Conservation (phyloP, 1,139 yeast species). For the Saccharomyces uvarum region DNA sequence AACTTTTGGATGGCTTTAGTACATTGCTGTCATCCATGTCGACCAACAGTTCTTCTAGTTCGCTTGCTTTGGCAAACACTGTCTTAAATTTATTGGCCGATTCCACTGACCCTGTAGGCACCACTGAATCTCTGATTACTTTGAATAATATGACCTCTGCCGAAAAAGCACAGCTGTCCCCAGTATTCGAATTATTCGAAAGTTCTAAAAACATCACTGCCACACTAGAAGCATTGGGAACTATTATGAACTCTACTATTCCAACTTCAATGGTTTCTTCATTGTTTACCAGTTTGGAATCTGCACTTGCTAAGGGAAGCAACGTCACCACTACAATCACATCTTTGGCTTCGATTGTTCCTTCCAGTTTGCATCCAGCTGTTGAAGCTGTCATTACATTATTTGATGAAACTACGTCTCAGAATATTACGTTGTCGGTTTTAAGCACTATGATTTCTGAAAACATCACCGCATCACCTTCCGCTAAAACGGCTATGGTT, state of each 20-base stretch:
- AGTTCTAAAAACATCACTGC: slow-evolving; percentile 26
- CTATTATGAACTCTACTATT: slow-evolving; percentile 18
- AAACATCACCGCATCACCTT: slow-evolving; percentile 20
- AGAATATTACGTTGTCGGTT: slow-evolving; percentile 18
- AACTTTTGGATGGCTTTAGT: slow-evolving; percentile 20
- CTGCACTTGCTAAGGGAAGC: slow-evolving; percentile 4
- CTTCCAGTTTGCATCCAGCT: slow-evolving; percentile 9
- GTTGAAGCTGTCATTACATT: slow-evolving; percentile 13
- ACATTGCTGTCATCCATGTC: slow-evolving; percentile 19
- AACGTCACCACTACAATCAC: slow-evolving; percentile 9
- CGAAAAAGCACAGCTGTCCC: slow-evolving; percentile 22
- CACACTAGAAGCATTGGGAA: slow-evolving; percentile 25
- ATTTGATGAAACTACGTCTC: slow-evolving; percentile 11
- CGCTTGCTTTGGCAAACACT: slow-evolving; percentile 11
- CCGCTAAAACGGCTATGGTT: slow-evolving; percentile 19
- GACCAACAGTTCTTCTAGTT: slow-evolving; percentile 14
- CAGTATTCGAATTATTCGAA: slow-evolving; percentile 23
- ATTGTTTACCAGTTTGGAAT: not conserved
- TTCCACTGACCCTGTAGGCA: slow-evolving; percentile 24
- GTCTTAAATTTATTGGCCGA: slow-evolving; percentile 23
- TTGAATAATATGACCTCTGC: slow-evolving; percentile 18
- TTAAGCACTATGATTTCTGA: slow-evolving; percentile 17
- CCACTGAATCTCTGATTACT: slow-evolving; percentile 20
- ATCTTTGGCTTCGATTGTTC: slow-evolving; percentile 12
- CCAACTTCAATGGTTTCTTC: slow-evolving; percentile 3